Evolutionary conservation across 1,284 basidiomycete species (phyloP), one percentile per base, ranked within the genome.

Genomic region (Xerocomus nothofagi): DNA sequence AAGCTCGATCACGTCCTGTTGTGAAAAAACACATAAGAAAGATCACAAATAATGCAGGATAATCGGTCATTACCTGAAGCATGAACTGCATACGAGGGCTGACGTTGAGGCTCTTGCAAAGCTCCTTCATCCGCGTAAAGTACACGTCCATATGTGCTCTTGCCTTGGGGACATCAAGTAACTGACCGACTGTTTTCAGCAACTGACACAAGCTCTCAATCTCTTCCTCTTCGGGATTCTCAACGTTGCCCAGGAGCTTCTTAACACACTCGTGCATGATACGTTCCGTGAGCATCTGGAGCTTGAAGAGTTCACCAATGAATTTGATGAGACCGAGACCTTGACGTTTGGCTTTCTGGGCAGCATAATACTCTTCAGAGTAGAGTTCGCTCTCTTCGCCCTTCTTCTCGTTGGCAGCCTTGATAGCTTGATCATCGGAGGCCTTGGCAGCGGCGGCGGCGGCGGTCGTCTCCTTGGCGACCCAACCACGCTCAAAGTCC

Each of bases 261-360:
- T 94, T 91, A 67, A 98, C 86, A 76, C 95, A 98, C 66, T 93
- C 86, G 72, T 94, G 90, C 88, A 99, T 98, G 72, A 96, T 95
- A 58, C 90, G 84, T 71, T 93, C 91, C 39, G 91, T 93, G 47
- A 97, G 76, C 91, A 97, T 96, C 71, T 88, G 87, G 32, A 98
- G 77, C 77, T 98, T 98, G 87, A 94, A 98, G 50, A 98, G 78
- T 75, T 98, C 95, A 63, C 96, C 95, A 58, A 98, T 97, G 75
- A 99, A 97, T 69, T 91, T 91, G 70, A 98, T 92, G 54, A 98
- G 82, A 78, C 96, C 96, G 21, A 98, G 86, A 70, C 95, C 94
- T 58, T 92, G 89, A 57, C 95, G 91, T 78, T 98, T 98, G 38
- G 94, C 94, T 78, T 98, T 98, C 70, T 95, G 89, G 17, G 91